Evolutionary conservation across 495 filamentous ascomycete genomes (phyloP).

Genomic region (Xylaria bambusicola): DNA sequence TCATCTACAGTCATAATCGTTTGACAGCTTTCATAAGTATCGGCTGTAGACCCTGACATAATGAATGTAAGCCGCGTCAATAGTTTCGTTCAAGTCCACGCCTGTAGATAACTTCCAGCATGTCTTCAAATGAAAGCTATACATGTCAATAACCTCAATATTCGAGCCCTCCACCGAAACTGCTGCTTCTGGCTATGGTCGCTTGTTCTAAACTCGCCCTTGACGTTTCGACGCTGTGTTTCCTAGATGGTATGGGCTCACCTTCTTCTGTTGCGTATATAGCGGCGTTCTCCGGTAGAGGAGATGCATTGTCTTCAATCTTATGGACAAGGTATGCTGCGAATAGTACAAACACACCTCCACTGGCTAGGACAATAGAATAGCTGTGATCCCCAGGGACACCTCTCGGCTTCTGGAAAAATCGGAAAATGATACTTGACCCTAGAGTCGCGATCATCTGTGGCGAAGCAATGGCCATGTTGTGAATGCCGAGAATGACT

Average conservation of each 20-base stretch:
- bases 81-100: no score
- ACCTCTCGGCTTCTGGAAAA: conserved; percentile 80
- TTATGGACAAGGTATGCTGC: conserved; percentile 67
- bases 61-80: no score
- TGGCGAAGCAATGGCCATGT: conserved; percentile 84
- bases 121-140: no score
- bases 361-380: conserved; percentile 78
- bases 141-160: conserved; percentile 31
- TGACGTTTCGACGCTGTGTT: conserved; percentile 33
- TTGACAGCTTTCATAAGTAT: neutral
- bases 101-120: no score
- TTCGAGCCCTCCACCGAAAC: conserved; percentile 47
- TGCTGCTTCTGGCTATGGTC: conserved; percentile 46
- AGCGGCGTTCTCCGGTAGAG: conserved; percentile 29
- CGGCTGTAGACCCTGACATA: no score
- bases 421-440: conserved; percentile 76
- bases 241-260: conserved; percentile 35
- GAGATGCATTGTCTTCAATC: conserved; percentile 46
- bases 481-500: conserved; percentile 87
- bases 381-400: conserved; percentile 82
- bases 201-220: conserved; percentile 46
- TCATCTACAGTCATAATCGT: no score
- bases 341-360: conserved; percentile 72
- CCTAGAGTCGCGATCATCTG: conserved; percentile 85
- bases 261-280: conserved; percentile 45